A percentile compares a stretch with the other conserved stretches of the same genome.
These are phyloP conservation scores for Solidago caesia DNA, from an alignment of 129 eudicot genomes.

Conservation along the genomic window DNA sequence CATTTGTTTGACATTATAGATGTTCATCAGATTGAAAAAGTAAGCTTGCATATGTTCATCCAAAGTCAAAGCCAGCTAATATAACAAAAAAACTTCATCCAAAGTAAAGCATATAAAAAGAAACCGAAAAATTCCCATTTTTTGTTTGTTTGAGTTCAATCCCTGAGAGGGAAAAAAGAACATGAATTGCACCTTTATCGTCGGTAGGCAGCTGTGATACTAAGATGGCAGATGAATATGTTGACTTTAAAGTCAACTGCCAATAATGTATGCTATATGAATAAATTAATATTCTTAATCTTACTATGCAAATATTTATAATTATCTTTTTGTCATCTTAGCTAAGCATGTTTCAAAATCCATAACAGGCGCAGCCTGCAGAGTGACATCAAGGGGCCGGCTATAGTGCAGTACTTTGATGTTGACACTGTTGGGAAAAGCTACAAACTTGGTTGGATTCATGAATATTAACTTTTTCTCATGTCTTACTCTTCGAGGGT, in stretches of 20 bases:
- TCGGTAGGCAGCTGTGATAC: conserved; percentile 19
- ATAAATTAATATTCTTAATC: conserved; percentile 15
- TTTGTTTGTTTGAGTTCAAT: conserved; percentile 14
- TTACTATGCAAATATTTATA: conserved; percentile 7
- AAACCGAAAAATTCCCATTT: neutral
- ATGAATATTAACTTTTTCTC: conserved; percentile 18
- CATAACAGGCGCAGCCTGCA: conserved; percentile 45
- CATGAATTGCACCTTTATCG: conserved; percentile 12
- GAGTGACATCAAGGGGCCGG: conserved; percentile 41
- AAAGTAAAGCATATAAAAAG: conserved; percentile 7
- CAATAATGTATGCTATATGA: conserved; percentile 17
- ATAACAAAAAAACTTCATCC: neutral
- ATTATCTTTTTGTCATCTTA: conserved; percentile 24
- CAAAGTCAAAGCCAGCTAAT: conserved; percentile 28
- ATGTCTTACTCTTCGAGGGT: conserved; percentile 8
- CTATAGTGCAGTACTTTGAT: conserved; percentile 10
- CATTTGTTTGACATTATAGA: conserved; percentile 9
- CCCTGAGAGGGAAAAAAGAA: conserved; percentile 11
- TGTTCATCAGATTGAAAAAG: neutral
- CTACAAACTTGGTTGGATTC: conserved; percentile 26
- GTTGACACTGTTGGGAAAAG: conserved; percentile 18
- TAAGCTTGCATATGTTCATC: conserved; percentile 9
- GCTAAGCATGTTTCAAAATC: conserved; percentile 38
- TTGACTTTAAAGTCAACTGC: conserved; percentile 20
- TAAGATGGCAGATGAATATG: conserved; percentile 22